phyloP scores from a whole-genome alignment of 495 filamentous ascomycete genomes.

The Aspergillus biplanus region DNA sequence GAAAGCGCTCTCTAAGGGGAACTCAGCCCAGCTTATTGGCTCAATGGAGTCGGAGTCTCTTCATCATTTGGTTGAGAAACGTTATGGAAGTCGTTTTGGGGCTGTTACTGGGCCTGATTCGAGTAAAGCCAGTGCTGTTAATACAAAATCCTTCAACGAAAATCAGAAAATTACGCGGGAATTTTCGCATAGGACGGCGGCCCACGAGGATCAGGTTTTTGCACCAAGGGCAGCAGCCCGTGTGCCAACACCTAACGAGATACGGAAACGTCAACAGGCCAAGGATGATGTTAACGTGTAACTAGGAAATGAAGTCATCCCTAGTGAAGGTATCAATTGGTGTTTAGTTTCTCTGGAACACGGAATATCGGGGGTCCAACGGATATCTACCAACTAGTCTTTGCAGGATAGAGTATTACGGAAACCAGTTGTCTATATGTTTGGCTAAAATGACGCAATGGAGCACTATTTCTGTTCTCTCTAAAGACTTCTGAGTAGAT shows the following conservation, averaged over 20 bases:
- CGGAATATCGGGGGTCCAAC: too few species aligned
- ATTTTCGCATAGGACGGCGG: neutral
- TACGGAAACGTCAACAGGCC: neutral
- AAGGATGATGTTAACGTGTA: neutral
- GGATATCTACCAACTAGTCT: too few species aligned
- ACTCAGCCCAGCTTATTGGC: constrained; percentile 36
- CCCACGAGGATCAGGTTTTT: neutral
- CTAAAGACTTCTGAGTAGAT: too few species aligned
- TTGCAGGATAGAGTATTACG: too few species aligned
- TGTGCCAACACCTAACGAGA: neutral
- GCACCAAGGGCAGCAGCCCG: neutral
- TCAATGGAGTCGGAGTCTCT: constrained; percentile 33
- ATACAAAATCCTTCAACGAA: neutral
- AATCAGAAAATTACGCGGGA: neutral
- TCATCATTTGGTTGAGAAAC: constrained; percentile 30
- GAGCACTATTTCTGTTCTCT: too few species aligned
- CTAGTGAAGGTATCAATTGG: neutral
- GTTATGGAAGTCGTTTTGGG: constrained; percentile 37
- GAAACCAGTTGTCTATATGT: too few species aligned
- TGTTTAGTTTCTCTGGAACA: neutral
- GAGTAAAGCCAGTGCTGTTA: neutral
- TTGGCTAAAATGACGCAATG: too few species aligned
- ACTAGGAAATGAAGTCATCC: neutral
- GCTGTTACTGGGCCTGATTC: neutral
- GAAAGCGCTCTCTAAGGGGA: constrained; percentile 30